Percentiles rank a stretch among this genome's conserved stretches.
Evolutionary conservation across 2,329 filamentous ascomycete genomes (phyloP).

Genomic region (Pseudogymnoascus sp.): DNA sequence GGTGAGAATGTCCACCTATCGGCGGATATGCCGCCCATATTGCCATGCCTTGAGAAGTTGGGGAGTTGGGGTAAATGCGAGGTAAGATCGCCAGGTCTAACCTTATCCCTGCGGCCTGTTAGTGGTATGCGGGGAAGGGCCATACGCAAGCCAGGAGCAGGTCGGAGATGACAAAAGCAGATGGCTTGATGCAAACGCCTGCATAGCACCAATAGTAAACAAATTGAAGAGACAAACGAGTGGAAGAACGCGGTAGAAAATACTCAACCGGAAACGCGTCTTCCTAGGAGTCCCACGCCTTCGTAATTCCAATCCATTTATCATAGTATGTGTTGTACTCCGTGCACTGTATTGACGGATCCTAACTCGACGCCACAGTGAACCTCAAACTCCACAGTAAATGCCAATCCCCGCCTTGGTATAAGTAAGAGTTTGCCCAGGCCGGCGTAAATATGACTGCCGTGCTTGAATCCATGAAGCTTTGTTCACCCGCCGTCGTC

Average conservation of each 20-base stretch:
- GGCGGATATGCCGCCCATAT: conserved; percentile 2
- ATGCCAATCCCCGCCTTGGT: background rate
- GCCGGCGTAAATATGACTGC: background rate
- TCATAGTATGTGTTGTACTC: background rate
- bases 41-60: background rate
- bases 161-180: background rate
- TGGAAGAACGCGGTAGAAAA: background rate
- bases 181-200: background rate
- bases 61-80: background rate
- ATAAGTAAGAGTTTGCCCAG: background rate
- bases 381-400: background rate
- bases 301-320: background rate
- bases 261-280: background rate
- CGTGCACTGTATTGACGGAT: background rate
- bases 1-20: conserved; percentile 7
- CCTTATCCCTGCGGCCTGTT: background rate
- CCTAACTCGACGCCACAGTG: background rate
- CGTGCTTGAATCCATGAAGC: background rate
- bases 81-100: conserved; percentile 4
- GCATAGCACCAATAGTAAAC: background rate
- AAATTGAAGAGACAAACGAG: background rate
- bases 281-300: background rate
- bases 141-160: background rate
- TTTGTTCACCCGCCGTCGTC: background rate
- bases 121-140: conserved; percentile 4